Conservation (phyloP, 495 filamentous ascomycete genomes). For the Hypoxylon fragiforme region DNA sequence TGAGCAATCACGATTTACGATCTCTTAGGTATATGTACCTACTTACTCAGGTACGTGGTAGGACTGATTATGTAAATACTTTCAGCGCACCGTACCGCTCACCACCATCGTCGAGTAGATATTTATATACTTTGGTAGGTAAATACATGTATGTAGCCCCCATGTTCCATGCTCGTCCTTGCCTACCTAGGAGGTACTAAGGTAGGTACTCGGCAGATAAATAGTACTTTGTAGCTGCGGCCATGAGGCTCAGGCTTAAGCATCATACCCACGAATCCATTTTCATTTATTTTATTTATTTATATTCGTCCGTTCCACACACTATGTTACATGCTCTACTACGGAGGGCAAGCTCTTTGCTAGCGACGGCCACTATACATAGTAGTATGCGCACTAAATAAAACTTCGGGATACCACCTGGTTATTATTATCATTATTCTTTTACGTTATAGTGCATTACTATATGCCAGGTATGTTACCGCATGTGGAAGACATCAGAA, state of each 20-base stretch:
- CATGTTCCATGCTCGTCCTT: too few species aligned
- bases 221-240: background rate
- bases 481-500: too few species aligned
- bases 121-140: too few species aligned
- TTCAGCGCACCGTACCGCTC: background rate
- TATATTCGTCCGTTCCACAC: too few species aligned
- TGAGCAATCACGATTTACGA: constrained; percentile 20
- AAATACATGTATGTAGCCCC: background rate
- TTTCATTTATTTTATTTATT: constrained; percentile 6
- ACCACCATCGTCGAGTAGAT: background rate
- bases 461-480: too few species aligned
- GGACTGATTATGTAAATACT: too few species aligned
- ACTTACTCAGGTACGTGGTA: too few species aligned
- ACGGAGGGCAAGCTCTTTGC: constrained; percentile 19
- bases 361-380: constrained; percentile 15
- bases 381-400: constrained; percentile 14
- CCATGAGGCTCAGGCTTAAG: constrained; percentile 6
- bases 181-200: background rate
- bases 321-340: constrained; percentile 11
- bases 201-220: background rate
- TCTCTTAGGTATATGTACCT: constrained; percentile 16
- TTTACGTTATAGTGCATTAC: too few species aligned
- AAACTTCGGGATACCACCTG: constrained; percentile 31
- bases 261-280: constrained; percentile 15
- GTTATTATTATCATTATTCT: too few species aligned